A percentile compares a stretch with the other conserved stretches of the same genome.
phyloP scores from a whole-genome alignment of 148 eudicot species.

The Drosera capensis region DNA sequence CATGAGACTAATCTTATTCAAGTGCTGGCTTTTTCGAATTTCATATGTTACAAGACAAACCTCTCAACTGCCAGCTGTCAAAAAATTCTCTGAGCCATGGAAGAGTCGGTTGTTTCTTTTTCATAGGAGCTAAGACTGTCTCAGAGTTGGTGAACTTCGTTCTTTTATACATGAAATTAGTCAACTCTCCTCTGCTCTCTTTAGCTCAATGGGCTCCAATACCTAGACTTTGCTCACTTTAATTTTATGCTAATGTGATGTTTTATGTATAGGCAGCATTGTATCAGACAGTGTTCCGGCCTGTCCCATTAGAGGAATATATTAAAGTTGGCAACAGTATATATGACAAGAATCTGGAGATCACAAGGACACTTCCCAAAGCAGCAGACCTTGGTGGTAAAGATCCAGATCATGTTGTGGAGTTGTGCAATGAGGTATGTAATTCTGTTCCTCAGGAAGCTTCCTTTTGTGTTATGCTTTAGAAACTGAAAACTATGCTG shows the following conservation, averaged over 20 bases:
- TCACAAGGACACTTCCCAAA: slow-evolving; percentile 64
- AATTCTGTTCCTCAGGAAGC: slow-evolving; percentile 3
- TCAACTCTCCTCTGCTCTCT: too few species aligned
- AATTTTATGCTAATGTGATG: slow-evolving; percentile 2
- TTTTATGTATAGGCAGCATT: slow-evolving; percentile 65
- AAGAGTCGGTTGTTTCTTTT: too few species aligned
- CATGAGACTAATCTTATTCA: too few species aligned
- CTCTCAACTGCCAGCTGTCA: too few species aligned
- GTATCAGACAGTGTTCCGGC: slow-evolving; percentile 94
- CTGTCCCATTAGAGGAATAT: slow-evolving; percentile 91
- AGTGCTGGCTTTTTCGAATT: too few species aligned
- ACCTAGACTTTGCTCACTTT: not conserved
- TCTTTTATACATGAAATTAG: too few species aligned
- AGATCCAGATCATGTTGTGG: slow-evolving; percentile 97
- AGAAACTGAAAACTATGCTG: slow-evolving; percentile 2
- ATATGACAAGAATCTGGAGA: slow-evolving; percentile 65
- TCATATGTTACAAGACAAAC: too few species aligned
- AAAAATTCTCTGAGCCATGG: too few species aligned
- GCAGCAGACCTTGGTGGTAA: slow-evolving; percentile 71
- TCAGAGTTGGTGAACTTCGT: too few species aligned
- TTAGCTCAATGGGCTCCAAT: not conserved
- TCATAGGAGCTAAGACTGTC: too few species aligned
- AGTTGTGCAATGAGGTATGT: slow-evolving; percentile 86
- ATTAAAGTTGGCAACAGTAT: slow-evolving; percentile 82
- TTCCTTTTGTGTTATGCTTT: not conserved